Percentiles rank a stretch among this genome's conserved stretches.
Conservation (phyloP, 73 alveolate genomes). For the Urostyla sp. region DNA sequence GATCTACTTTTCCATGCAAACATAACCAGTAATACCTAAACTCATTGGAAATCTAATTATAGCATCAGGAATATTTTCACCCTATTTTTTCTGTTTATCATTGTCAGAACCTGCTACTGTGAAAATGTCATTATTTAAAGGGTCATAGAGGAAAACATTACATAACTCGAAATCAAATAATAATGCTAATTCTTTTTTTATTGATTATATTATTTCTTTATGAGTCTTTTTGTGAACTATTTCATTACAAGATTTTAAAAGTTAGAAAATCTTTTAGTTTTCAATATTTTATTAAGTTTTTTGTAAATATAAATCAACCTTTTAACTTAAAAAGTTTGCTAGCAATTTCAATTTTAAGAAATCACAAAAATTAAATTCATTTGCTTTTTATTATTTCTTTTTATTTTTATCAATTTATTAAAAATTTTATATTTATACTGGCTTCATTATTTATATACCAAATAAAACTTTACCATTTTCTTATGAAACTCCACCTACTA, state of each 20-base stretch:
- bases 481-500: conserved; percentile 11
- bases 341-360: not conserved
- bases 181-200: conserved; percentile 2
- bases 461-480: conserved; percentile 19
- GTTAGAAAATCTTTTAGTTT: conserved; percentile 7
- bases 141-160: conserved; percentile 15
- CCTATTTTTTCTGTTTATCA: not conserved
- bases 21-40: conserved; percentile 43
- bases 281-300: conserved; percentile 12
- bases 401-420: not conserved
- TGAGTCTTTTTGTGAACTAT: conserved; percentile 30
- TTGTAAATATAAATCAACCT: not conserved
- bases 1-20: not conserved
- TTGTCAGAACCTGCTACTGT: conserved; percentile 18
- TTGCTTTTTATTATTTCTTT: not conserved
- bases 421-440: too few relatives aligned
- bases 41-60: conserved; percentile 37
- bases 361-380: not conserved
- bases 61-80: conserved; percentile 4
- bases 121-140: conserved; percentile 41
- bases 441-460: conserved; percentile 29
- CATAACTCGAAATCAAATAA: conserved; percentile 23
- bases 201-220: conserved; percentile 1
- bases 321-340: conserved; percentile 11
- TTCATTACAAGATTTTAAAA: conserved; percentile 29